These are phyloP conservation scores for Pythium grandisporangium DNA, from an alignment of 352 stramenopile genomes.

Conservation along the genomic window DNA sequence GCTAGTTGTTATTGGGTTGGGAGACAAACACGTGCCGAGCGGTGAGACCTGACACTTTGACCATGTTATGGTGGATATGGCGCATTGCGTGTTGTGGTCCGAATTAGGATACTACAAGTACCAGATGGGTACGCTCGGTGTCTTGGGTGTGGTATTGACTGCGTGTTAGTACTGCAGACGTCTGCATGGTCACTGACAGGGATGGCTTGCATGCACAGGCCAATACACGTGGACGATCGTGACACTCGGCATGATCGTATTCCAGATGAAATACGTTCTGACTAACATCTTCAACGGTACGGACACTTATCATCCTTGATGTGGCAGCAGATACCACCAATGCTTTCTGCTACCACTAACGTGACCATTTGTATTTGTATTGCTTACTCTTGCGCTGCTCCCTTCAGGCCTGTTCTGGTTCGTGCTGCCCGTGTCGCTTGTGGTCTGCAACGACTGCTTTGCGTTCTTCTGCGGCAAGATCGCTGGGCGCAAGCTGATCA, in stretches of 20 bases:
- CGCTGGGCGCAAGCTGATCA: constrained; percentile 90
- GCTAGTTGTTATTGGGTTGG: not conserved
- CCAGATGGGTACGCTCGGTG: constrained; percentile 70
- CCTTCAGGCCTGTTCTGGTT: constrained; percentile 95
- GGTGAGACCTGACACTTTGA: no score
- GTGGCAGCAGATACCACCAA: not conserved
- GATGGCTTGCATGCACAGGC: constrained; percentile 22
- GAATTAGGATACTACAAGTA: constrained; percentile 92
- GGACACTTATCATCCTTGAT: constrained; percentile 1
- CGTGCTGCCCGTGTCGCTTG: constrained; percentile 89
- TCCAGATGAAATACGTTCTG: constrained; percentile 96
- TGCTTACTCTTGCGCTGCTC: no score
- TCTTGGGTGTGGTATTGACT: not conserved
- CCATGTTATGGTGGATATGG: no score
- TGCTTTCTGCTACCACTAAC: no score
- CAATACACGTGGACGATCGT: constrained; percentile 96
- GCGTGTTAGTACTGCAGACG: constrained; percentile 4
- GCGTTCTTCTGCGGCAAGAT: constrained; percentile 90
- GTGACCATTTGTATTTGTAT: no score
- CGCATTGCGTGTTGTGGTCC: no score
- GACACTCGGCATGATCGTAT: constrained; percentile 92
- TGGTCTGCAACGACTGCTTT: constrained; percentile 95
- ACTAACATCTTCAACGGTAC: constrained; percentile 93
- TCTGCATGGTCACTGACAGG: not conserved
- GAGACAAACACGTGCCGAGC: no score